phyloP scores from a whole-genome alignment of 192 early-diverging fungal genomes.

The Coemansia sp. region DNA sequence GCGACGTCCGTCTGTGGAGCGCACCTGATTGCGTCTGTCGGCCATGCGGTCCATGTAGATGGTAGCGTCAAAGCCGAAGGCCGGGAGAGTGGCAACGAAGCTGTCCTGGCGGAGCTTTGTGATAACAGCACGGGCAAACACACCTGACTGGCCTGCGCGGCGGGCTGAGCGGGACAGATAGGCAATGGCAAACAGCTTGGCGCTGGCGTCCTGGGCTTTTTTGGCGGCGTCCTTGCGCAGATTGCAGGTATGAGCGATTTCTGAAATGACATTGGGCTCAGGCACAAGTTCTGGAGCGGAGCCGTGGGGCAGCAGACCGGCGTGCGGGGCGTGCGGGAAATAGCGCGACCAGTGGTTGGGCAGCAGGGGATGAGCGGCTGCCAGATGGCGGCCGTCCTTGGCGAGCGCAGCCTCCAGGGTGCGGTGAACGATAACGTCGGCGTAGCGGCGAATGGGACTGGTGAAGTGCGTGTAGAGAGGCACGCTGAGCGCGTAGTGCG shows the following conservation, averaged over 20 bases:
- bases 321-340: constrained; percentile 25
- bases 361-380: constrained; percentile 42
- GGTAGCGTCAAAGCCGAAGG: constrained; percentile 84
- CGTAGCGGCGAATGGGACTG: constrained; percentile 98
- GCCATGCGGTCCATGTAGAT: constrained; percentile 63
- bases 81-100: constrained; percentile 79
- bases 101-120: constrained; percentile 85
- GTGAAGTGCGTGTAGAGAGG: constrained; percentile 99
- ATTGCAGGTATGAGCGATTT: constrained; percentile 76
- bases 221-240: constrained; percentile 80
- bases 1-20: constrained; percentile 16
- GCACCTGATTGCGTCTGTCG: constrained; percentile 24
- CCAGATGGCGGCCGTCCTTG: constrained; percentile 32
- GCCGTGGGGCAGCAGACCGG: constrained; percentile 20
- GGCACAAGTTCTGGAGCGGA: constrained; percentile 13
- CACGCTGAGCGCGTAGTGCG: constrained; percentile 91
- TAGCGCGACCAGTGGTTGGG: constrained; percentile 32
- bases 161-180: constrained; percentile 63
- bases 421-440: constrained; percentile 95
- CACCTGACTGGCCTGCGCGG: constrained; percentile 57
- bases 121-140: constrained; percentile 53
- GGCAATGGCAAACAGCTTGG: constrained; percentile 83
- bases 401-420: constrained; percentile 60
- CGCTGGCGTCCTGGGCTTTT: constrained; percentile 88
- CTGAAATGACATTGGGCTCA: constrained; percentile 3